Evolutionary conservation across 176 grass and related monocot genomes (phyloP).

Genomic region (Phoenix dactylifera): DNA sequence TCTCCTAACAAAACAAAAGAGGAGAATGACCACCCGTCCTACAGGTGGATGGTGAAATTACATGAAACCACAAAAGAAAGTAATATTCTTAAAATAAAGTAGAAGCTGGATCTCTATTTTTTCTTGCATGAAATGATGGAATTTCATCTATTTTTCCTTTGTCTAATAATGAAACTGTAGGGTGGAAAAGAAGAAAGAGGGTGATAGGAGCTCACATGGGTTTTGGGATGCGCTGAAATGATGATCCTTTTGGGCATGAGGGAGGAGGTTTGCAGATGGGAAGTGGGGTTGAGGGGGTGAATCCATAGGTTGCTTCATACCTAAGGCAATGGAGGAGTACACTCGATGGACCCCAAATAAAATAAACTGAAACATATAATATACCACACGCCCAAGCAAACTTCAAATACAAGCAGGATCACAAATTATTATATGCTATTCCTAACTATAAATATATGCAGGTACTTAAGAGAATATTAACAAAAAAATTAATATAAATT

Average conservation of each 20-base stretch:
- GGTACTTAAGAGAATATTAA: no score
- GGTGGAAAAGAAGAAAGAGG: slow-evolving; percentile 20
- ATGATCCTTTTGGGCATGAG: slow-evolving; percentile 85
- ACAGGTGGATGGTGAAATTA: no score
- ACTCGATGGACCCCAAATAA: slow-evolving; percentile 75
- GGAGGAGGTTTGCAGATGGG: slow-evolving; percentile 31
- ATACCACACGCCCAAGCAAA: slow-evolving; percentile 58
- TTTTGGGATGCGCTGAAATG: slow-evolving; percentile 62
- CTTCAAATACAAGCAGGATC: slow-evolving; percentile 61
- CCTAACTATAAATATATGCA: no score
- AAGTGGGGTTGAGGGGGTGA: slow-evolving; percentile 4
- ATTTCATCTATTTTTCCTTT: slow-evolving; percentile 32
- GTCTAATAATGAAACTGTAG: slow-evolving; percentile 41
- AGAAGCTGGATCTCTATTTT: slow-evolving; percentile 1
- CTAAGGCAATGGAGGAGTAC: slow-evolving; percentile 82
- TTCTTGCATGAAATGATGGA: slow-evolving; percentile 43
- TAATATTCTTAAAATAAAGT: slow-evolving; percentile 1
- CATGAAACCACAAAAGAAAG: not conserved
- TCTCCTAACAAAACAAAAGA: slow-evolving; percentile 6
- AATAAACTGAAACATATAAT: slow-evolving; percentile 41
- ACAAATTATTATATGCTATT: no score
- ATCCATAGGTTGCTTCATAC: slow-evolving; percentile 75
- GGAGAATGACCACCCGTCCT: no score
- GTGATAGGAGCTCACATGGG: slow-evolving; percentile 59
- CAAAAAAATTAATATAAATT: no score